Evolutionary conservation across 164 flowering plant species (phyloP), one percentile per base, ranked within the genome.

Genomic region (Stephania yunnanensis): DNA sequence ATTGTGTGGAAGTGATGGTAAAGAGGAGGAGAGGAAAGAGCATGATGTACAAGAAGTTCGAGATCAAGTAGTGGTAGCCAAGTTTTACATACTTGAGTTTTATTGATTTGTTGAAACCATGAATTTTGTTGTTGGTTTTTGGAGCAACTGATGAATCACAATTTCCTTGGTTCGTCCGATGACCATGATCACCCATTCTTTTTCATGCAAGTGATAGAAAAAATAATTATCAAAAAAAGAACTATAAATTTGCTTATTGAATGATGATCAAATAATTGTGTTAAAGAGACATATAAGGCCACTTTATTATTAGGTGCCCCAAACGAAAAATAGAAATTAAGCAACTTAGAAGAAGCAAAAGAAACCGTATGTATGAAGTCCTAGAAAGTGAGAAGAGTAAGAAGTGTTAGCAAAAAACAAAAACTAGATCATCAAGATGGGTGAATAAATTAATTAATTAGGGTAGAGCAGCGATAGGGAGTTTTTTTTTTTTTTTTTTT

Each of bases 11-110:
- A 1, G 83, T 66, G 11, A 85, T 36, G 19, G 83, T 66, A 9
- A 85, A 29, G 19, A 84, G 75, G n/a, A 82, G 72, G 29, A 89
- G 81, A 46, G 90, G 89, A 0, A 84, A 77, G 48, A 87, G 73
- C 61, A 78, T 71, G 19, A 89, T 82, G 80, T 78, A 86, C 85
- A 89, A 83, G 58, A 83, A 90, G 80, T 87, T 87, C 13, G 91
- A 84, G 44, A 90, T 82, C 48, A 90, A 85, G 80, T 86, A 79
- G 78, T 90, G 91, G 73, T 89, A 87, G n/a, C 90, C 92, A 20
- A 89, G 85, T 66, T 89, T 89, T 30, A 86, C 90, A 75, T 89
- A 89, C 55, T 89, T 89, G 84, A 89, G 77, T 50, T 84, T 89
- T 80, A 89, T 87, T 25, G 89, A 82, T 74, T 83, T 80, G 25